Evolutionary conservation across 495 filamentous ascomycete genomes (phyloP), one percentile per base, ranked within the genome.

Genomic region (Penicillium turbatum): DNA sequence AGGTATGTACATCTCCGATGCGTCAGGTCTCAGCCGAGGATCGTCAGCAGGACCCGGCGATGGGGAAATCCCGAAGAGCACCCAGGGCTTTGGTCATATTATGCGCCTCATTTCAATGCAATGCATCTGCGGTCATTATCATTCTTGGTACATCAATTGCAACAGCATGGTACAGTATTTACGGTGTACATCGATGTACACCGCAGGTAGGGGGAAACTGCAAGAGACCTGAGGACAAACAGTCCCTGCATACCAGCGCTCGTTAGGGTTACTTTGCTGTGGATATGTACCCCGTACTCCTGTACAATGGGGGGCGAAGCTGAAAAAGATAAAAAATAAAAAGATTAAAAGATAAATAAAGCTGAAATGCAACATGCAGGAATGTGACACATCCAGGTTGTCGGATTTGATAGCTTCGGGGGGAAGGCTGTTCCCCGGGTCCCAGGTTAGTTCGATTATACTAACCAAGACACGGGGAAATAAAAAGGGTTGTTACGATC

Each of bases 221-320:
- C 45, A 32, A 54, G 48, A 49, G 24, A 39, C 49, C 39, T 26
- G 39, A 51, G 38, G 47, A 49, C 32, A 31, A 19, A 50, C 30
- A 26, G 54, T 54, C 57, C 60, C 60, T 66, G 42, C 60, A 66
- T 63, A 61, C 63, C 62, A 60, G 36, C 48, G 53, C 42, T 34
- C 39, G 37, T 27, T 41, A 30, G 31, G 49, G 47, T 46, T 46
- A 46, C 29, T 34, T 49, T 29, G n/a, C 11, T 49, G 48, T 43
- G 49, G 49, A 51, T 51, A 34, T 21, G 38, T 51, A 51, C 16
- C 17, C 37, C 29, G 38, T 51, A 34, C 15, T 11, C 11, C 30
- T 11, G 35, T 37, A 37, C n/a, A 37, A 16, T 37, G 15, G 21
- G 21, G 21, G 21, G 21, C 15, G 15, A n/a, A 49, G 30, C 38